Conservation (phyloP, 345 rosid species). For the Dovyalis caffra region DNA sequence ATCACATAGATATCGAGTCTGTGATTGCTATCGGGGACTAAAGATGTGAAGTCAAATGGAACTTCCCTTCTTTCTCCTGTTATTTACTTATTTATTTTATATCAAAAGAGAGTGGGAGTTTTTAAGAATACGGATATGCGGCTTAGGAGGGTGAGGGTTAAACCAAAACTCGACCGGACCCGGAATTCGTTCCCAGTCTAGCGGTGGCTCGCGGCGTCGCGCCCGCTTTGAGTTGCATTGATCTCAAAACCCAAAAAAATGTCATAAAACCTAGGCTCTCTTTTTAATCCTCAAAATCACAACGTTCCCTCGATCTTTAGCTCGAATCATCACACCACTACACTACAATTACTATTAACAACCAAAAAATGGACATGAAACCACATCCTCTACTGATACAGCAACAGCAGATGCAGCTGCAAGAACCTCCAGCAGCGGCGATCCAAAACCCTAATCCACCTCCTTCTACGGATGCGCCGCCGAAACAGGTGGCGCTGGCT, state of each 20-base stretch:
- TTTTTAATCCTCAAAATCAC: too few relatives aligned
- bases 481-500: constrained; percentile 90
- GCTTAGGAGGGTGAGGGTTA: too few relatives aligned
- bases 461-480: constrained; percentile 69
- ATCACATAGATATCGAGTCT: too few relatives aligned
- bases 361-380: constrained; percentile 13
- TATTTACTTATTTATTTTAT: too few relatives aligned
- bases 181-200: not conserved
- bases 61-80: too few relatives aligned
- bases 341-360: not conserved
- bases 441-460: constrained; percentile 28
- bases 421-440: constrained; percentile 23
- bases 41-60: too few relatives aligned
- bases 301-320: not conserved
- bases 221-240: not conserved
- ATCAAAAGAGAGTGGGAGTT: too few relatives aligned
- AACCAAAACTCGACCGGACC: too few relatives aligned
- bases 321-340: not conserved
- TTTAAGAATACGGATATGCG: too few relatives aligned
- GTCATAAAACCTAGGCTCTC: too few relatives aligned
- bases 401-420: constrained; percentile 38
- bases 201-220: not conserved
- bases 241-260: too few relatives aligned
- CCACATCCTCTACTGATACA: constrained; percentile 20
- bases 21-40: too few relatives aligned